phyloP scores from a whole-genome alignment of 2,329 filamentous ascomycete genomes.

The Fusarium globosum region DNA sequence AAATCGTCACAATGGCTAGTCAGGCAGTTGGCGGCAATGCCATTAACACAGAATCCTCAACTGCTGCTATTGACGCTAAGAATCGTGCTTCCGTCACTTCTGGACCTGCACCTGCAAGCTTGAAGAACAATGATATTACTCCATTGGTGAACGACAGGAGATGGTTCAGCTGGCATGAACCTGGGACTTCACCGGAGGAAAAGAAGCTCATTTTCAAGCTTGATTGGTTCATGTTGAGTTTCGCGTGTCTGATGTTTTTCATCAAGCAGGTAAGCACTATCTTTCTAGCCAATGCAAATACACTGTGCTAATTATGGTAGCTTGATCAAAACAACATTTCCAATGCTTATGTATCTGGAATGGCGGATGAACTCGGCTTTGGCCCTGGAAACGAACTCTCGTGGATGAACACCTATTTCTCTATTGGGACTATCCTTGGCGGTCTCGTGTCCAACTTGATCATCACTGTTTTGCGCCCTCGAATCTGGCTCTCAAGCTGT shows the following conservation, averaged over 20 bases:
- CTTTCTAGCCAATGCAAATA: too few relatives aligned
- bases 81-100: neutral
- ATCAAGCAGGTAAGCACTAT: conserved; percentile 50
- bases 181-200: conserved; percentile 54
- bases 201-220: conserved; percentile 61
- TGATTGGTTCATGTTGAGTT: conserved; percentile 58
- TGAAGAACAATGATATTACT: neutral
- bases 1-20: neutral
- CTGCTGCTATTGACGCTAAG: neutral
- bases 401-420: conserved; percentile 61
- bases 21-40: neutral
- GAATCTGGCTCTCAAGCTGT: conserved; percentile 55
- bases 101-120: neutral
- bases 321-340: conserved; percentile 59
- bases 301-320: conserved; percentile 19
- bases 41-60: neutral
- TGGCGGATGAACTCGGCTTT: conserved; percentile 59
- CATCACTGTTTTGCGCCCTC: conserved; percentile 56
- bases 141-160: neutral
- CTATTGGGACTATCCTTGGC: conserved; percentile 58
- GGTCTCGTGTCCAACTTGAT: conserved; percentile 57
- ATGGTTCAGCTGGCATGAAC: conserved; percentile 58
- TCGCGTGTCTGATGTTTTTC: conserved; percentile 57
- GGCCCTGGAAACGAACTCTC: conserved; percentile 53
- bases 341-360: conserved; percentile 61